A percentile compares a stretch with the other conserved stretches of the same genome.
Evolutionary conservation across 768 basidiomycete genomes (phyloP).

Genomic region (Rhizopogon sp.): DNA sequence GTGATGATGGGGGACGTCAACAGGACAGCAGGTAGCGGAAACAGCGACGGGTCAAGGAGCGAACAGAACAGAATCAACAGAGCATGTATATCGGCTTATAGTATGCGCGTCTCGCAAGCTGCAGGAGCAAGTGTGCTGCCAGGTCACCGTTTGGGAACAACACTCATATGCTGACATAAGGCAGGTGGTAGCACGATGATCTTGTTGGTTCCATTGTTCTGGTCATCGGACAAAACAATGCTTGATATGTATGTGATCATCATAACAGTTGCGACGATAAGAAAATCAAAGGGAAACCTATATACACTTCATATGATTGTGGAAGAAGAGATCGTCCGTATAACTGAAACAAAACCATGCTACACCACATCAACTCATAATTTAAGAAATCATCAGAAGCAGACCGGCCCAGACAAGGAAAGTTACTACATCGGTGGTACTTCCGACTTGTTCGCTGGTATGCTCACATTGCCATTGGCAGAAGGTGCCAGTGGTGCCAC

Average conservation of each 20-base stretch:
- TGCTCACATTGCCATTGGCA: slow-evolving; percentile 37
- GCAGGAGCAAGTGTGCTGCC: neutral
- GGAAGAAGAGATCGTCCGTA: slow-evolving; percentile 18
- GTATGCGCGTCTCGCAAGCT: neutral
- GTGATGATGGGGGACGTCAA: neutral
- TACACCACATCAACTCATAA: neutral
- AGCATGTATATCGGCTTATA: neutral
- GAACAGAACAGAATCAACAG: neutral
- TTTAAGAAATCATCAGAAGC: neutral
- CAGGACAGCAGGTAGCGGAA: neutral
- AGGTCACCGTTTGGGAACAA: neutral
- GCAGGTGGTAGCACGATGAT: no score
- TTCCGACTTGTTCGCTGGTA: slow-evolving; percentile 38
- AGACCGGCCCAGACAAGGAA: neutral
- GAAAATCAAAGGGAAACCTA: slow-evolving; percentile 10
- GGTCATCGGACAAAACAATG: neutral
- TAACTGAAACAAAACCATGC: slow-evolving; percentile 17
- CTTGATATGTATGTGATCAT: neutral
- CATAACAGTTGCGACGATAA: slow-evolving; percentile 8
- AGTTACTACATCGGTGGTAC: slow-evolving; percentile 30
- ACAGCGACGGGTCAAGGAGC: neutral
- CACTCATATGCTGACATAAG: neutral
- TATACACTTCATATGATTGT: slow-evolving; percentile 24
- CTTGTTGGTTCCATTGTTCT: neutral
- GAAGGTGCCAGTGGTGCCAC: slow-evolving; percentile 13